phyloP scores from a whole-genome alignment of 73 alveolate species.

The Uronychia setigera region DNA sequence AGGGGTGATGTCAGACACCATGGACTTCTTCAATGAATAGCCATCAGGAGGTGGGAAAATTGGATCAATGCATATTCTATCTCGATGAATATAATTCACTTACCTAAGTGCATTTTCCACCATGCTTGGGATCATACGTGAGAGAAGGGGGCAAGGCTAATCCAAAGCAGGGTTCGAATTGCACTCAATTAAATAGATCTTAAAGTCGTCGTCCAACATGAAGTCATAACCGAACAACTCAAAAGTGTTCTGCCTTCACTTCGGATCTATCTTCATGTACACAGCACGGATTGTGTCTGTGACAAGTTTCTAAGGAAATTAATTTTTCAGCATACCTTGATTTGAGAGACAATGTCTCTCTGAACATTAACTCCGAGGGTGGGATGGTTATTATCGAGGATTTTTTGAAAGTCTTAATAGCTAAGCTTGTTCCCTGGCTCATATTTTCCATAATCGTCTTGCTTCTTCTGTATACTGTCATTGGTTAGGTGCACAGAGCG shows the following conservation, averaged over 20 bases:
- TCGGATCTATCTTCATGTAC: slow-evolving; percentile 45
- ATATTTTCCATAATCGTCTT: slow-evolving; percentile 86
- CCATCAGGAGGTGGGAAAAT: slow-evolving; percentile 40
- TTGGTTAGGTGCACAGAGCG: slow-evolving; percentile 84
- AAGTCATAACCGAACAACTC: slow-evolving; percentile 69
- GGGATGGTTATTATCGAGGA: slow-evolving; percentile 43
- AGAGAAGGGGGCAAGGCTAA: slow-evolving; percentile 46
- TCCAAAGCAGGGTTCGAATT: slow-evolving; percentile 64
- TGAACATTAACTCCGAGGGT: slow-evolving; percentile 26
- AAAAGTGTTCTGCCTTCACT: slow-evolving; percentile 49
- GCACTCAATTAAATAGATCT: slow-evolving; percentile 51
- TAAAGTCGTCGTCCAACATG: slow-evolving; percentile 54
- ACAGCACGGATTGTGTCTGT: slow-evolving; percentile 54
- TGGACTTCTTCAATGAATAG: background rate
- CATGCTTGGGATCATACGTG: slow-evolving; percentile 58
- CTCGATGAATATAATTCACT: background rate
- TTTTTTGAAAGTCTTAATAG: slow-evolving; percentile 53
- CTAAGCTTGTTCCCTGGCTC: slow-evolving; percentile 71
- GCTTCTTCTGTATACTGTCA: slow-evolving; percentile 84
- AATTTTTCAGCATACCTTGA: slow-evolving; percentile 43
- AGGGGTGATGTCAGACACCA: no score
- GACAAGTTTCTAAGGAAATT: slow-evolving; percentile 20
- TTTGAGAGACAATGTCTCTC: slow-evolving; percentile 39
- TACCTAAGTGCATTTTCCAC: slow-evolving; percentile 53
- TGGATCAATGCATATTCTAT: slow-evolving; percentile 59